phyloP scores from a whole-genome alignment of 192 early-diverging fungal species.

The Rhizophlyctis rosea region DNA sequence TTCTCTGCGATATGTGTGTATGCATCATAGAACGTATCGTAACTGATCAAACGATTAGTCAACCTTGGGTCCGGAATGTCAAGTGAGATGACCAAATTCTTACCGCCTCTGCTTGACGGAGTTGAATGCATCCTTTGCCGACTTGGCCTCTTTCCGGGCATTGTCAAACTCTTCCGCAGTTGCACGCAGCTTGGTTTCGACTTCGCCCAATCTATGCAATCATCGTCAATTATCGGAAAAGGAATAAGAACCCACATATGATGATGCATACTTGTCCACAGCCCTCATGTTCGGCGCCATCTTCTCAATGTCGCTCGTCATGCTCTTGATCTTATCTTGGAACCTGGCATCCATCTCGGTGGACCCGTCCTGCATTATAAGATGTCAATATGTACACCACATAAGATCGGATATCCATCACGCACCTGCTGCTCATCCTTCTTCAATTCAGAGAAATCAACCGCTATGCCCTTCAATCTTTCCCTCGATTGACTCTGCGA shows the following conservation, averaged over 20 bases:
- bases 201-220: constrained; percentile 64
- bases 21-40: constrained; percentile 73
- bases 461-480: constrained; percentile 41
- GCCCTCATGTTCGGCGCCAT: constrained; percentile 92
- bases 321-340: constrained; percentile 53
- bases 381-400: neutral
- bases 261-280: constrained; percentile 61
- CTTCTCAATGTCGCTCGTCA: constrained; percentile 71
- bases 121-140: constrained; percentile 78
- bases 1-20: constrained; percentile 85
- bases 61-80: neutral
- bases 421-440: constrained; percentile 45
- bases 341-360: constrained; percentile 65
- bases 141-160: constrained; percentile 75
- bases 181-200: constrained; percentile 71
- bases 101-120: constrained; percentile 77
- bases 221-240: neutral
- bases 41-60: constrained; percentile 39
- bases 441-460: constrained; percentile 61
- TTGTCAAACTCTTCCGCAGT: constrained; percentile 82
- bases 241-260: constrained; percentile 5
- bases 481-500: constrained; percentile 20
- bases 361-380: constrained; percentile 29
- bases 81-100: constrained; percentile 1
- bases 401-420: constrained; percentile 1